A percentile compares a stretch with the other conserved stretches of the same genome.
Evolutionary conservation across 2,329 filamentous ascomycete species (phyloP).

Genomic region (Xylaria polymorpha): DNA sequence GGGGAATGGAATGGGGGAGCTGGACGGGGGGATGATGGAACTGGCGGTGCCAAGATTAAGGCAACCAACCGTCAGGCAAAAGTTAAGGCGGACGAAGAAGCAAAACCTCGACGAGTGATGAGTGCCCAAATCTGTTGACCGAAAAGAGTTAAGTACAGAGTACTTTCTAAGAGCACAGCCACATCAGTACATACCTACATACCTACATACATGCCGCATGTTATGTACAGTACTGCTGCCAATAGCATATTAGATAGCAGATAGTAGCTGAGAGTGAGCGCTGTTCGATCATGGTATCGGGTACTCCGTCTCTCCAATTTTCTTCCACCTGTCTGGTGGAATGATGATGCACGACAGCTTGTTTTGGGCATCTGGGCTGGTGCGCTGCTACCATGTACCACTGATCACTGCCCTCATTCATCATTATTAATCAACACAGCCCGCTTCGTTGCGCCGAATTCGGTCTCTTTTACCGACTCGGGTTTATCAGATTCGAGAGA

Average conservation of each 20-base stretch:
- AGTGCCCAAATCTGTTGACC: conserved; percentile 20
- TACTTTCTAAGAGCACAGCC: conserved; percentile 20
- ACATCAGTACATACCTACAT: conserved; percentile 10
- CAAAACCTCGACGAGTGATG: neutral
- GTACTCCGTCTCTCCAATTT: neutral
- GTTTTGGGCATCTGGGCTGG: conserved; percentile 9
- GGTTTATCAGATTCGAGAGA: neutral
- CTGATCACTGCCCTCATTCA: neutral
- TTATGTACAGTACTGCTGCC: neutral
- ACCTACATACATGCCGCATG: neutral
- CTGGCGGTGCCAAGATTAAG: conserved; percentile 39
- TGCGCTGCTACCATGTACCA: neutral
- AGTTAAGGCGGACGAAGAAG: conserved; percentile 35
- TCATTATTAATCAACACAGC: neutral
- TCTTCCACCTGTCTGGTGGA: neutral
- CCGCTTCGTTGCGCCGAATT: neutral
- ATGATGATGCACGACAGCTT: conserved; percentile 19
- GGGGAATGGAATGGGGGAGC: conserved; percentile 16
- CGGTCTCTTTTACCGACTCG: neutral
- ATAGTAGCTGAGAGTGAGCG: neutral
- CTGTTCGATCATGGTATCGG: neutral
- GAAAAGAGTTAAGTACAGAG: conserved; percentile 11
- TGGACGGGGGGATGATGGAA: conserved; percentile 4
- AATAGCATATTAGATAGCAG: neutral
- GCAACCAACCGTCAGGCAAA: conserved; percentile 42